phyloP scores from a whole-genome alignment of 1,139 yeast species.

The Pichia sorboxylosa region DNA sequence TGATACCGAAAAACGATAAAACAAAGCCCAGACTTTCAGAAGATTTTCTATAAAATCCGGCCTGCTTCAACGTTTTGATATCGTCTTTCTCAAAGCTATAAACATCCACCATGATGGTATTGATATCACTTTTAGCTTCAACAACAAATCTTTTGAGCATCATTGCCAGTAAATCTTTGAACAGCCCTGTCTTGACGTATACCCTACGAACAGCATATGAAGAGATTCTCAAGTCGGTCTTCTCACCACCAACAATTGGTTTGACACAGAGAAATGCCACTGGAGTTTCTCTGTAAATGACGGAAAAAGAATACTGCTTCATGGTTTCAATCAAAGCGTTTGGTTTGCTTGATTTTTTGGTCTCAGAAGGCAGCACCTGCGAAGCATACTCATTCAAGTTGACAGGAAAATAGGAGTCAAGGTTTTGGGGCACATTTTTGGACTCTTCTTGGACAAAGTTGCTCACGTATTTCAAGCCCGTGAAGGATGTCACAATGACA shows the following conservation, averaged over 20 bases:
- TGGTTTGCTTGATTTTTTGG: slow-evolving; percentile 17
- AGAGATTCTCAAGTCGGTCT: slow-evolving; percentile 35
- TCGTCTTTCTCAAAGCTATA: slow-evolving; percentile 40
- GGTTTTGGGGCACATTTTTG: slow-evolving; percentile 35
- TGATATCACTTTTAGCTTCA: slow-evolving; percentile 5
- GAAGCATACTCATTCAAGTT: slow-evolving; percentile 38
- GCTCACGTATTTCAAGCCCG: slow-evolving; percentile 24
- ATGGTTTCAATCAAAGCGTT: slow-evolving; percentile 23
- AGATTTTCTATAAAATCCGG: slow-evolving; percentile 21
- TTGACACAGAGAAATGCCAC: slow-evolving; percentile 45
- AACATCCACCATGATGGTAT: slow-evolving; percentile 28
- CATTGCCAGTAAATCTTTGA: slow-evolving; percentile 38
- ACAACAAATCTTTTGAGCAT: slow-evolving; percentile 8
- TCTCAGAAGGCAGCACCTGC: slow-evolving; percentile 7
- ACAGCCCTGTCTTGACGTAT: slow-evolving; percentile 49
- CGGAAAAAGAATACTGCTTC: slow-evolving; percentile 41
- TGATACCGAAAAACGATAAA: slow-evolving; percentile 29
- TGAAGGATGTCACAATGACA: slow-evolving; percentile 20
- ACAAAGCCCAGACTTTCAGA: slow-evolving; percentile 4
- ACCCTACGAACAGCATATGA: slow-evolving; percentile 57
- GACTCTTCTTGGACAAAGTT: slow-evolving; percentile 34
- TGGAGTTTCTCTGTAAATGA: slow-evolving; percentile 55
- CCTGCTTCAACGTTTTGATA: slow-evolving; percentile 25
- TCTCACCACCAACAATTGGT: slow-evolving; percentile 17
- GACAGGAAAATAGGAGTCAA: slow-evolving; percentile 40